Evolutionary conservation across 169 alveolate species (phyloP), one percentile per base, ranked within the genome.

Genomic region (Eimeria sp.): DNA sequence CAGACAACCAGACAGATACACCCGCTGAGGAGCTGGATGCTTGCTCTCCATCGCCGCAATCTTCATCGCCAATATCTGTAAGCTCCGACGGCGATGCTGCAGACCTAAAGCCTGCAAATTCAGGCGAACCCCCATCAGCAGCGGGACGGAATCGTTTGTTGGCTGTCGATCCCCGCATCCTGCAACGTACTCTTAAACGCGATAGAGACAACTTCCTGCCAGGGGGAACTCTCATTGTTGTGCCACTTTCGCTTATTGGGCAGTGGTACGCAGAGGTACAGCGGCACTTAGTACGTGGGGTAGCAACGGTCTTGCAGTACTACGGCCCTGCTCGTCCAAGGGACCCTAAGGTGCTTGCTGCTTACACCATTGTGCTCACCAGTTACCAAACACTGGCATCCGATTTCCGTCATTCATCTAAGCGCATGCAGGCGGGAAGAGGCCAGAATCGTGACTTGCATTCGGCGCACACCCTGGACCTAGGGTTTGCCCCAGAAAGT

Each of bases 381-480:
- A 98, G 98, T 37, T 98, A 98, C 97, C 98, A 98, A 23, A 98
- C 98, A n/a, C 85, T 98, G 56, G 97, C 97, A 37, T 82, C 97
- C 76, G 99, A 98, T 83, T 97, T 95, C 93, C 96, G 97, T 0
- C 96, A 95, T 40, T 68, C 64, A 52, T 25, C 93, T 10, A 87
- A 87, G 80, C 78, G n/a, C 60, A 27, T 72, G 52, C 74, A 60
- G 33, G 40, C 66, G 14, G 49, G 37, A 85, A 16, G 40, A 13
- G 43, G 71, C 58, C 4, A 43, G 85, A 74, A 85, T 43, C 30
- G 72, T 52, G 76, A 25, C 9, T 43, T 77, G 58, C 74, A 3
- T 3, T 16, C 49, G 56, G 37, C 90, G 27, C 27, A 43, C 91
- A 64, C 96, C 66, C 85, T 95, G 80, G 88, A 78, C 23, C 46